Percentiles rank a stretch among this genome's conserved stretches.
These are phyloP conservation scores for Aschersonia sp. DNA, from an alignment of 2,329 filamentous ascomycete genomes.

Conservation along the genomic window DNA sequence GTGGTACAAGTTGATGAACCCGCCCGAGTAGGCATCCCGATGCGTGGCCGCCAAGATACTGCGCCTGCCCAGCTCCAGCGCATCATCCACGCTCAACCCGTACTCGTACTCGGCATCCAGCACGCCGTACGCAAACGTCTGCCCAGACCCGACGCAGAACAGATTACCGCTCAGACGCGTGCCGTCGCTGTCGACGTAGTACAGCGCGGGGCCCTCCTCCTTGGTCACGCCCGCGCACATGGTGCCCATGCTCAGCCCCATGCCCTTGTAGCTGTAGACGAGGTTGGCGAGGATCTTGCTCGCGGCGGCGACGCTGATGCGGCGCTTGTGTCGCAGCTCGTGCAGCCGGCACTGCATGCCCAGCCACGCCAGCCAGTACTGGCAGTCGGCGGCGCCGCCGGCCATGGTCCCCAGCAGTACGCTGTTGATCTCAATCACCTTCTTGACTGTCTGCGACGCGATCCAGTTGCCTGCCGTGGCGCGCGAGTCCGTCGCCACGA, in stretches of 20 bases:
- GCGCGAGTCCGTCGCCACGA: slow-evolving; percentile 94
- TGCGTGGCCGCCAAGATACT: slow-evolving; percentile 95
- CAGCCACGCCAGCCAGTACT: slow-evolving; percentile 98
- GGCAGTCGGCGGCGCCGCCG: slow-evolving; percentile 94
- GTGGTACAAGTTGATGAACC: slow-evolving; percentile 97
- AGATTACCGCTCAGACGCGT: slow-evolving; percentile 86
- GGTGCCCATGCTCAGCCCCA: slow-evolving; percentile 97
- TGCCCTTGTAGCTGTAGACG: slow-evolving; percentile 97
- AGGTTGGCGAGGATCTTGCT: slow-evolving; percentile 98
- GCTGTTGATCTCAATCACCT: slow-evolving; percentile 97
- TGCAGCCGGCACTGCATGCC: slow-evolving; percentile 98
- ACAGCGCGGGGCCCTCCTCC: slow-evolving; percentile 89
- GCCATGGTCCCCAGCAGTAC: slow-evolving; percentile 95
- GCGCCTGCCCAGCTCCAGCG: slow-evolving; percentile 76
- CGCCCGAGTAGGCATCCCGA: slow-evolving; percentile 95
- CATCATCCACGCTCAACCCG: slow-evolving; percentile 75
- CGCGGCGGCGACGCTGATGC: slow-evolving; percentile 92
- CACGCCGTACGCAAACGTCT: slow-evolving; percentile 98
- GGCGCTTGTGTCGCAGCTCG: slow-evolving; percentile 97
- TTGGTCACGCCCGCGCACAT: slow-evolving; percentile 97
- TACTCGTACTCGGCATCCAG: slow-evolving; percentile 91
- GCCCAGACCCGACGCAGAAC: slow-evolving; percentile 95
- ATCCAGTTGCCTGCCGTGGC: slow-evolving; percentile 99
- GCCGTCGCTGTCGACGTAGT: slow-evolving; percentile 94
- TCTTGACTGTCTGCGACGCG: slow-evolving; percentile 98